phyloP scores from a whole-genome alignment of 1,284 basidiomycete genomes.

The Somion occarium region DNA sequence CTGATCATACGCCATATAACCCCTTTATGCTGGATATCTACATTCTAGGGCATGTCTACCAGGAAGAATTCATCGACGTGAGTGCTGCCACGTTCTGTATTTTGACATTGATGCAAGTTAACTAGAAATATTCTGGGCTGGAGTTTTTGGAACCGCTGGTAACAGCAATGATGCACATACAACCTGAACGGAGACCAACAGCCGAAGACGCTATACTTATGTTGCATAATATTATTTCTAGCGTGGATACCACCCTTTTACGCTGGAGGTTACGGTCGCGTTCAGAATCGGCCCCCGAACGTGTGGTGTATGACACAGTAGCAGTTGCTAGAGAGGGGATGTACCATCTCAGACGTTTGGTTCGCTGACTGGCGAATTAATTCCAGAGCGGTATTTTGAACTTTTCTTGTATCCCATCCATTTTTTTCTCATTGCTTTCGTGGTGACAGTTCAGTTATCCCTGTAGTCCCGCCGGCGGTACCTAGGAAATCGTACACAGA shows the following conservation, averaged over 20 bases:
- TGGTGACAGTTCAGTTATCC: too few relatives aligned
- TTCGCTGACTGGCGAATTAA: neutral
- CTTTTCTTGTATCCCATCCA: too few relatives aligned
- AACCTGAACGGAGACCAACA: conserved; percentile 2
- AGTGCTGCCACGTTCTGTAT: too few relatives aligned
- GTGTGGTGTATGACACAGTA: conserved; percentile 11
- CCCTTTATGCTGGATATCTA: conserved; percentile 9
- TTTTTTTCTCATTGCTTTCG: too few relatives aligned
- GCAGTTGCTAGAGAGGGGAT: neutral
- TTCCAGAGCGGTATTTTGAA: too few relatives aligned
- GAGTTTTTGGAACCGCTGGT: conserved; percentile 3
- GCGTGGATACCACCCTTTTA: neutral
- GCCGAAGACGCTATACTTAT: neutral
- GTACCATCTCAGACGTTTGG: neutral
- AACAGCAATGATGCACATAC: neutral
- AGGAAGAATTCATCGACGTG: conserved; percentile 1
- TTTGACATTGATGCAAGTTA: neutral
- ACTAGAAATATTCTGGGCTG: conserved; percentile 2
- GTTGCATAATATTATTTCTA: neutral
- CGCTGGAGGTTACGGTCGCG: neutral
- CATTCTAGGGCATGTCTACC: conserved; percentile 6
- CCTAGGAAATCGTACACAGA: too few relatives aligned
- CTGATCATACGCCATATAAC: conserved; percentile 7
- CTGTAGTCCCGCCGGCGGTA: too few relatives aligned
- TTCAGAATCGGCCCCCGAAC: conserved; percentile 4